Evolutionary conservation across 345 rosid species (phyloP).

Genomic region (Moricandia moricandioides): DNA sequence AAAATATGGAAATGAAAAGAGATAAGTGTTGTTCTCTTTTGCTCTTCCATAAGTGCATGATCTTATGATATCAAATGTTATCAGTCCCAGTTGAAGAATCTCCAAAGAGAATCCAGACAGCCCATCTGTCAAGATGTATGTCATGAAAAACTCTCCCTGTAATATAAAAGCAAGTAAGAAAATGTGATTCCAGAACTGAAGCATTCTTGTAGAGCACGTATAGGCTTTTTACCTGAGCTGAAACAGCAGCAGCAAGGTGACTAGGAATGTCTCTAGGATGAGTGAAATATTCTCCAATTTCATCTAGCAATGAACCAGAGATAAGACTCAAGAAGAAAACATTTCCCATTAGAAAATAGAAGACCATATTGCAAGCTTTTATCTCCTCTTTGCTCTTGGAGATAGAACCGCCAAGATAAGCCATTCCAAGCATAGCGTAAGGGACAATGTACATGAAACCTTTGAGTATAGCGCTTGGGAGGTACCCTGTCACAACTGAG

Average conservation of each 20-base stretch:
- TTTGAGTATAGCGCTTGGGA: conserved; percentile 87
- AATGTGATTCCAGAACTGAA: not conserved
- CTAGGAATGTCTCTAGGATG: conserved; percentile 74
- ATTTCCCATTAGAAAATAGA: conserved; percentile 89
- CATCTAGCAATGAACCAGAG: conserved; percentile 87
- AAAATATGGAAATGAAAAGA: conserved; percentile 69
- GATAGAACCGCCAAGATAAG: conserved; percentile 62
- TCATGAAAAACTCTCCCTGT: conserved; percentile 80
- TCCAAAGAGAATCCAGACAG: conserved; percentile 84
- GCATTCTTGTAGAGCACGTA: not conserved
- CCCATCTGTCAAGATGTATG: conserved; percentile 84
- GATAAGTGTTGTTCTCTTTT: conserved; percentile 61
- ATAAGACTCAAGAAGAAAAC: conserved; percentile 82
- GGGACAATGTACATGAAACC: conserved; percentile 75
- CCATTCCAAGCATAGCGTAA: conserved; percentile 73
- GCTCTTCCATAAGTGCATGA: conserved; percentile 48
- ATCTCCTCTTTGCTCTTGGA: conserved; percentile 85
- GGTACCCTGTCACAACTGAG: conserved; percentile 82
- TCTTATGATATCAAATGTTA: conserved; percentile 54
- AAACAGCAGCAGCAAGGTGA: conserved; percentile 81
- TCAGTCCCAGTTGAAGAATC: conserved; percentile 72
- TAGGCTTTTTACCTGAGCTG: conserved; percentile 67
- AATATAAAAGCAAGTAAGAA: conserved; percentile 14
- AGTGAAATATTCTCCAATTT: conserved; percentile 69
- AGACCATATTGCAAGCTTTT: conserved; percentile 93